Evolutionary conservation across 2,329 filamentous ascomycete genomes (phyloP).

Genomic region (Westerdykella ornata): DNA sequence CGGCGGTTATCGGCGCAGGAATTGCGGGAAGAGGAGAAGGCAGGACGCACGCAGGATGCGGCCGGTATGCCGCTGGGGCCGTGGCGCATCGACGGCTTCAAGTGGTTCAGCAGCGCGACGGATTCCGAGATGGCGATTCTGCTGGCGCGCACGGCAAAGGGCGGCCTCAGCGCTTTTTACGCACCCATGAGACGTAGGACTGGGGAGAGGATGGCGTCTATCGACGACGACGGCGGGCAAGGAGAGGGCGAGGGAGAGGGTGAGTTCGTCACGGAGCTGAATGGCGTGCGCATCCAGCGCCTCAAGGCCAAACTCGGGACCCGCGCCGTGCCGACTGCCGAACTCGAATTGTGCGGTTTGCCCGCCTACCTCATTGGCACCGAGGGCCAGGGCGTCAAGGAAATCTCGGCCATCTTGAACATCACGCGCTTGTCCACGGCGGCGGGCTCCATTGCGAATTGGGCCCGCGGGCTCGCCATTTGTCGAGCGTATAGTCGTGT

Average conservation of each 20-base stretch:
- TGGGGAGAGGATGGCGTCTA: constrained; percentile 1
- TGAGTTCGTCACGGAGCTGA: constrained; percentile 44
- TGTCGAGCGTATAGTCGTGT: constrained; percentile 54
- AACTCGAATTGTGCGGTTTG: constrained; percentile 50
- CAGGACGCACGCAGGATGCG: constrained; percentile 24
- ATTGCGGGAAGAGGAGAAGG: constrained; percentile 16
- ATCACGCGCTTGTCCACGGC: constrained; percentile 58
- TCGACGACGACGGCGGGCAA: background rate
- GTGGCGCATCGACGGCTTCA: constrained; percentile 60
- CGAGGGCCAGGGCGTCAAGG: constrained; percentile 59
- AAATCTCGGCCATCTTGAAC: constrained; percentile 62
- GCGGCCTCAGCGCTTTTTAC: constrained; percentile 55
- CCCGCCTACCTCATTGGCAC: constrained; percentile 55
- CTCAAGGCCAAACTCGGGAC: constrained; percentile 70
- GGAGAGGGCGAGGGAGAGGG: constrained; percentile 9
- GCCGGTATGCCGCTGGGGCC: constrained; percentile 45
- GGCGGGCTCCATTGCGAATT: constrained; percentile 48
- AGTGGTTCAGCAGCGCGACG: constrained; percentile 64
- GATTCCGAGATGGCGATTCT: constrained; percentile 59
- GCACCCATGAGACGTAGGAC: constrained; percentile 52
- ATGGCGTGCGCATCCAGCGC: constrained; percentile 61
- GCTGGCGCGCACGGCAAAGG: constrained; percentile 53
- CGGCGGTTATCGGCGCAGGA: constrained; percentile 14
- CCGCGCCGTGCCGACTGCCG: constrained; percentile 62
- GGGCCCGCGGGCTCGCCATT: constrained; percentile 52